phyloP scores from a whole-genome alignment of 371 early-diverging fungal species.

The Mortierella sp. region DNA sequence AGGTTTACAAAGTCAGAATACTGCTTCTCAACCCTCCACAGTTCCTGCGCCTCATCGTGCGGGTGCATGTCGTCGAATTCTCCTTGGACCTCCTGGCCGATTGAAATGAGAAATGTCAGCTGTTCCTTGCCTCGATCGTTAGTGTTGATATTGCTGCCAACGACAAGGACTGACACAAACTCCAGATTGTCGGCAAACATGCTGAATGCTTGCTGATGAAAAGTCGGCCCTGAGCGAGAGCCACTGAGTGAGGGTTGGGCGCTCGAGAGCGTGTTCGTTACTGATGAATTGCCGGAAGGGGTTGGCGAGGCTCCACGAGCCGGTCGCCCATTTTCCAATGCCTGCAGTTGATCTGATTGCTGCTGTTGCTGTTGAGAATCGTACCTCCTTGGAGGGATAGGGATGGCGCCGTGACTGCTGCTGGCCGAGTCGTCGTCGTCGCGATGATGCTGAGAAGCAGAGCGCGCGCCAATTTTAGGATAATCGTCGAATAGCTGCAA shows the following conservation, averaged over 20 bases:
- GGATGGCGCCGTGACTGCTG: conserved; percentile 12
- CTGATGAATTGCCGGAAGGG: conserved; percentile 51
- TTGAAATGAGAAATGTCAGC: conserved; percentile 67
- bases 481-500: conserved; percentile 40
- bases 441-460: conserved; percentile 45
- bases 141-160: conserved; percentile 75
- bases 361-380: conserved; percentile 25
- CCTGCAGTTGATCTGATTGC: conserved; percentile 14
- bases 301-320: conserved; percentile 48
- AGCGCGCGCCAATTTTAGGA: conserved; percentile 45
- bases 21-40: conserved; percentile 89
- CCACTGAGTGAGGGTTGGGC: conserved; percentile 12
- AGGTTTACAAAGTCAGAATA: conserved; percentile 85
- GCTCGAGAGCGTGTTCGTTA: conserved; percentile 29
- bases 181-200: conserved; percentile 53
- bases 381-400: conserved; percentile 30
- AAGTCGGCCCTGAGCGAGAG: conserved; percentile 27
- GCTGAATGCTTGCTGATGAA: conserved; percentile 47
- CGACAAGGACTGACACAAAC: conserved; percentile 62
- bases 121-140: conserved; percentile 81
- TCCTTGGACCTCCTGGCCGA: conserved; percentile 58
- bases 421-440: conserved; percentile 36
- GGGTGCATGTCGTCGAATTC: conserved; percentile 41
- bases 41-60: conserved; percentile 62
- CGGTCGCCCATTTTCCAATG: neutral